phyloP scores from a whole-genome alignment of 441 rosid genomes.

The Pelargonium australe region DNA sequence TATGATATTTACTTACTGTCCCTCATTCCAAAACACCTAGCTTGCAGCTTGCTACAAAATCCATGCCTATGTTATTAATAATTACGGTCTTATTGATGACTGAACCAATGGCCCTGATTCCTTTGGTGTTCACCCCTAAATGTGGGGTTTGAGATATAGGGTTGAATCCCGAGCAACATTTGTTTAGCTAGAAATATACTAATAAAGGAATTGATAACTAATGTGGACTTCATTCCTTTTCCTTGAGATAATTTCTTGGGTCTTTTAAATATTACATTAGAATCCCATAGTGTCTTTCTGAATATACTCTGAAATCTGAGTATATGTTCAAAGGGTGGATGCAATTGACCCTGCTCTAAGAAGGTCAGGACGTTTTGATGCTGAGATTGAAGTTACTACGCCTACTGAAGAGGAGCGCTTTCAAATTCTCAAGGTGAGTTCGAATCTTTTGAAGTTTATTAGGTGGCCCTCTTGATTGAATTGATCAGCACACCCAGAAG shows the following conservation, averaged over 20 bases:
- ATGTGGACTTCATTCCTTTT: neutral
- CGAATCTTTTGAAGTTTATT: conserved; percentile 12
- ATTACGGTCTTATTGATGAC: neutral
- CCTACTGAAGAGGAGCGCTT: conserved; percentile 77
- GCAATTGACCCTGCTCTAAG: conserved; percentile 75
- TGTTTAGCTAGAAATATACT: neutral
- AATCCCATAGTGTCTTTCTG: conserved; percentile 5
- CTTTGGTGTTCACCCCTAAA: neutral
- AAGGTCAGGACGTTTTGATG: conserved; percentile 77
- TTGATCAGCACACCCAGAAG: neutral
- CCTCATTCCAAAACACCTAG: neutral
- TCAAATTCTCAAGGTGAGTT: conserved; percentile 64
- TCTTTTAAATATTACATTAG: neutral
- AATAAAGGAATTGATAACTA: neutral
- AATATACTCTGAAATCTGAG: neutral
- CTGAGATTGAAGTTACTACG: conserved; percentile 73
- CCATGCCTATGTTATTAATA: neutral
- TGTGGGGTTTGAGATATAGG: neutral
- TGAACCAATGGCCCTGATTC: neutral
- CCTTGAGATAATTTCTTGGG: neutral
- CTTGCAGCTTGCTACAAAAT: neutral
- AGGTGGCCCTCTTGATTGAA: neutral
- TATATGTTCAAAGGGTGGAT: conserved; percentile 43
- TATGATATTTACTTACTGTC: neutral
- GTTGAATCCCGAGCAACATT: neutral